These are phyloP conservation scores for Claviceps purpurea DNA, from an alignment of 2,329 filamentous ascomycete species.

Conservation along the genomic window DNA sequence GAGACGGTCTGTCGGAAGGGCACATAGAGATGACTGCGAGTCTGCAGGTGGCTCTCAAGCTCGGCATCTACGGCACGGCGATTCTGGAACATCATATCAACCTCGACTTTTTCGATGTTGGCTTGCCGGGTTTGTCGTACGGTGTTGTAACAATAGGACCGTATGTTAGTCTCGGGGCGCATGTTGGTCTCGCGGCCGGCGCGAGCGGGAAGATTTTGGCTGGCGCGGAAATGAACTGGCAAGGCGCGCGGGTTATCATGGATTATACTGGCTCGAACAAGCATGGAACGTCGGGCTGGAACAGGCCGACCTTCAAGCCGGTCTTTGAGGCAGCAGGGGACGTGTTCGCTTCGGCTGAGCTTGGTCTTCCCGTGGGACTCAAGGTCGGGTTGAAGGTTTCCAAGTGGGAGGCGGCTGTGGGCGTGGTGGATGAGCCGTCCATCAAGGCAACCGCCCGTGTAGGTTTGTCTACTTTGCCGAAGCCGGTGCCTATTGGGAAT, in stretches of 20 bases:
- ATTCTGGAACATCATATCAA: constrained; percentile 10
- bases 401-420: constrained; percentile 10
- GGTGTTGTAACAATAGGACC: constrained; percentile 16
- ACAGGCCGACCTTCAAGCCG: constrained; percentile 15
- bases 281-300: constrained; percentile 11
- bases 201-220: constrained; percentile 15
- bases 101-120: constrained; percentile 11
- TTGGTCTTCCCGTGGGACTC: constrained; percentile 17
- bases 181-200: constrained; percentile 10
- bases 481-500: not conserved
- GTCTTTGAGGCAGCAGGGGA: constrained; percentile 16
- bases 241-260: constrained; percentile 5
- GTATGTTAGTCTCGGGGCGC: constrained; percentile 11
- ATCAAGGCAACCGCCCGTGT: constrained; percentile 13
- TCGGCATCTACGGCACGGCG: constrained; percentile 18
- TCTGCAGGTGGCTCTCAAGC: constrained; percentile 4
- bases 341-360: constrained; percentile 12
- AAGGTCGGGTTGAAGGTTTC: constrained; percentile 13
- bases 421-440: constrained; percentile 15
- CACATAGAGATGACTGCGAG: constrained; percentile 2
- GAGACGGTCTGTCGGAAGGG: constrained; percentile 12
- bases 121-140: constrained; percentile 13
- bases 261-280: constrained; percentile 12
- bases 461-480: constrained; percentile 8
- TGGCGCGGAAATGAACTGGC: constrained; percentile 15